Conservation (phyloP, 352 stramenopile genomes). For the Plasmopara halstedii region DNA sequence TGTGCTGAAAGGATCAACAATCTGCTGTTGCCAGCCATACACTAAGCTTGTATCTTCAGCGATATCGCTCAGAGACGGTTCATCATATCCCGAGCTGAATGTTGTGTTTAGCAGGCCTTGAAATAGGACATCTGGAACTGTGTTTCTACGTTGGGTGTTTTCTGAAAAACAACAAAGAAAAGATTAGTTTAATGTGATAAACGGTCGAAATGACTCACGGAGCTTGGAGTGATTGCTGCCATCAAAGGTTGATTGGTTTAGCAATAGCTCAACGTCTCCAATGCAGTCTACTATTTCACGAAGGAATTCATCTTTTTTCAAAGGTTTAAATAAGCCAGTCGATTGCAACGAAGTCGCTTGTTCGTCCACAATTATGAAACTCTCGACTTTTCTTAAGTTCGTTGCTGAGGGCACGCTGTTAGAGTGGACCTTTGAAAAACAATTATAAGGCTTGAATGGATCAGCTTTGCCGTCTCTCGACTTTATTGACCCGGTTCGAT, state of each 20-base stretch:
- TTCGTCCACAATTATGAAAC: neutral
- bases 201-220: neutral
- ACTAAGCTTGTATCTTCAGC: conserved; percentile 3
- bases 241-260: conserved; percentile 27
- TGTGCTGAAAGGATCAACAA: neutral
- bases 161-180: neutral
- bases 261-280: conserved; percentile 43
- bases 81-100: neutral
- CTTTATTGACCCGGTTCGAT: neutral
- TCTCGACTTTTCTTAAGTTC: neutral
- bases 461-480: neutral
- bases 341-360: neutral
- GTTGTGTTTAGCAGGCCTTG: neutral
- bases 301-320: conserved; percentile 39
- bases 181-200: neutral
- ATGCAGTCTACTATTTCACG: conserved; percentile 56
- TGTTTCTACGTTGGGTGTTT: conserved; percentile 1
- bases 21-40: neutral
- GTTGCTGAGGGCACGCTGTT: neutral
- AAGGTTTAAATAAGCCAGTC: conserved; percentile 4
- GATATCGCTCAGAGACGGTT: conserved; percentile 11
- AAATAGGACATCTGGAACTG: neutral
- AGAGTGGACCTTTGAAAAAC: neutral
- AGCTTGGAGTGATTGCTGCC: conserved; percentile 4
- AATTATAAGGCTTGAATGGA: neutral